Base-by-base conservation (phyloP, 305 asterid genomes). In the Nicotiana rustica region DNA sequence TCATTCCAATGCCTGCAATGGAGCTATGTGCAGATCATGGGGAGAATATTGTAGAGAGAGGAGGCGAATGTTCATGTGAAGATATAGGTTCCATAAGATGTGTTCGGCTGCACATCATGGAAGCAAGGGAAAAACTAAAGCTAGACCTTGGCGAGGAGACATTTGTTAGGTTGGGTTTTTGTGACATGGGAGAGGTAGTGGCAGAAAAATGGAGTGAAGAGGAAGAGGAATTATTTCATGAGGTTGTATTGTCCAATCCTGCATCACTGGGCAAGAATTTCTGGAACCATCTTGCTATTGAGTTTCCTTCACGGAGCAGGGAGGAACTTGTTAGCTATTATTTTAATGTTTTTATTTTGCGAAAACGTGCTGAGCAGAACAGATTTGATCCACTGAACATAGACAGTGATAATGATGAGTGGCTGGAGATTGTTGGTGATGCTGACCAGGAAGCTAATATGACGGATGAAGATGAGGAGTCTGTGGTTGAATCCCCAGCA, bases 341-440 rank as follows among this genome's bases (percentile, higher is more conserved):
- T 83, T 92, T 92, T 69, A 93, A 94, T 56, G 97, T 91, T 82
- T 92, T 92, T 81, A 88, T 95, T 93, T 89, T 95, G 36, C 89
- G 86, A 33, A 91, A 83, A 75, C 88, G 97, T 64, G 92, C 95
- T 17, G 87, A 87, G 73, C 99, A 95, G 87, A 94, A 95, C 86
- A 87, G 98, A 78, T 88, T 88, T 69, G 89, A 91, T 77, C 75
- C 85, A 57, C 73, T 89, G 89, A 85, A 90, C 71, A 87, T 92
- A n/a, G 98, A 94, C 83, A 93, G 99, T 35, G 99, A 95, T 8
- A 87, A 93, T 66, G 93, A 95, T 71, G 93, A 88, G 83, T 87
- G 88, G 85, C 87, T 62, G 29, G 86, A 67, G 21, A 36, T 19
- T 19, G 83, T 66, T 33, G 84, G 77, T 84, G 85, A 85, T 85